phyloP scores from a whole-genome alignment of 768 basidiomycete genomes.

The Chlorophyllum brunneum region DNA sequence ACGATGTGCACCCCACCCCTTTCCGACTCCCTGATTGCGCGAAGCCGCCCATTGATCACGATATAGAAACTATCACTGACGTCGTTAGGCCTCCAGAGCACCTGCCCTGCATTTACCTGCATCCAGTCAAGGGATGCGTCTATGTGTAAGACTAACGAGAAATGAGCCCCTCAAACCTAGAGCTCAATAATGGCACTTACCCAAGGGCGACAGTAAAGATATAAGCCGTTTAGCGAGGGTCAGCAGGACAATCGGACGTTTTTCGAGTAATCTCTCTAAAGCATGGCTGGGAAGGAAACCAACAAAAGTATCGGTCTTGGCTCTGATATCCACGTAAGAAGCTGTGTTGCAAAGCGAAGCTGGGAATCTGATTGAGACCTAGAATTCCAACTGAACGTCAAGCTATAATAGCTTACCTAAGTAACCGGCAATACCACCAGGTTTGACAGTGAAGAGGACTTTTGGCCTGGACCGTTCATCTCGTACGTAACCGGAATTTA shows the following conservation, averaged over 20 bases:
- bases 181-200: constrained; percentile 38
- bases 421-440: constrained; percentile 97
- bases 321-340: constrained; percentile 94
- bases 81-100: constrained; percentile 90
- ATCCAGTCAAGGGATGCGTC: constrained; percentile 98
- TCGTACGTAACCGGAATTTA: constrained; percentile 16
- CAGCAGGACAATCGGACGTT: constrained; percentile 90
- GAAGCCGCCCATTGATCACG: constrained; percentile 93
- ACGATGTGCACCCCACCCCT: constrained; percentile 75
- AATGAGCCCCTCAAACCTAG: background rate
- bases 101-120: constrained; percentile 94
- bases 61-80: constrained; percentile 96
- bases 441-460: constrained; percentile 90
- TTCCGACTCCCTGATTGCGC: constrained; percentile 81
- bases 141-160: constrained; percentile 78
- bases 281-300: constrained; percentile 90
- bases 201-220: constrained; percentile 87
- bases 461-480: constrained; percentile 49
- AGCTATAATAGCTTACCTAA: constrained; percentile 49
- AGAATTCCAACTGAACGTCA: constrained; percentile 6
- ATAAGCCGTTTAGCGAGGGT: constrained; percentile 96
- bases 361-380: constrained; percentile 23
- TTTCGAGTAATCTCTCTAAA: constrained; percentile 86
- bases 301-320: constrained; percentile 98
- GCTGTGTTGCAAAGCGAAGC: constrained; percentile 89